phyloP scores from a whole-genome alignment of 2,329 filamentous ascomycete genomes.

The Diaporthe destruens region DNA sequence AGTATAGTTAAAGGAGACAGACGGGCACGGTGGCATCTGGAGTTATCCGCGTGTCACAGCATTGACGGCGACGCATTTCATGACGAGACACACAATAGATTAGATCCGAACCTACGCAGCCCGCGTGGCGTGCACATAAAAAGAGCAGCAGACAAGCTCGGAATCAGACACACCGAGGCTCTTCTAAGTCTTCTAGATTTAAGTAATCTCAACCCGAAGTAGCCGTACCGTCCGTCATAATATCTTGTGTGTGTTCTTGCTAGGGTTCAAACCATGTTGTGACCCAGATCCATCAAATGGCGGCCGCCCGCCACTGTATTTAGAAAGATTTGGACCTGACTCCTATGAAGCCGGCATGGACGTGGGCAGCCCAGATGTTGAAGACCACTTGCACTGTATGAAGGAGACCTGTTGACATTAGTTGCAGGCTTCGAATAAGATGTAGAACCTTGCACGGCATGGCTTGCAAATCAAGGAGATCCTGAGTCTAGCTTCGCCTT shows the following conservation, averaged over 20 bases:
- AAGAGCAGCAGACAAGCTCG: not conserved
- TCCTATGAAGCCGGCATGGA: not conserved
- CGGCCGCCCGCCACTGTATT: not conserved
- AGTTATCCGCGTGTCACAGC: not conserved
- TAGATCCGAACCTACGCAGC: not conserved
- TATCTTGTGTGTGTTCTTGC: not conserved
- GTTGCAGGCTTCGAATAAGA: not conserved
- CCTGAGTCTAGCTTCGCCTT: not conserved
- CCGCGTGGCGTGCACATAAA: not conserved
- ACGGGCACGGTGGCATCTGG: slow-evolving; percentile 18
- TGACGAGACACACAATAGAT: not conserved
- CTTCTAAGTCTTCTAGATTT: not conserved
- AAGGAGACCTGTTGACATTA: not conserved
- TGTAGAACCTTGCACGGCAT: not conserved
- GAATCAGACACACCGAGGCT: not conserved
- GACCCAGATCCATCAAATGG: not conserved
- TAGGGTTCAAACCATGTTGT: too few relatives aligned
- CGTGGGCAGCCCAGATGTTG: not conserved
- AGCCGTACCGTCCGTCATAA: not conserved
- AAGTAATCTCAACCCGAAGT: not conserved
- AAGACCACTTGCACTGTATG: not conserved
- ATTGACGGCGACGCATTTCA: not conserved
- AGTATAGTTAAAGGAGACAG: not conserved
- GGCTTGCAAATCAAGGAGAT: not conserved
- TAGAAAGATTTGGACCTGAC: not conserved